These are phyloP conservation scores for Solanum hybrid DNA, from an alignment of 305 asterid genomes.

Conservation along the genomic window DNA sequence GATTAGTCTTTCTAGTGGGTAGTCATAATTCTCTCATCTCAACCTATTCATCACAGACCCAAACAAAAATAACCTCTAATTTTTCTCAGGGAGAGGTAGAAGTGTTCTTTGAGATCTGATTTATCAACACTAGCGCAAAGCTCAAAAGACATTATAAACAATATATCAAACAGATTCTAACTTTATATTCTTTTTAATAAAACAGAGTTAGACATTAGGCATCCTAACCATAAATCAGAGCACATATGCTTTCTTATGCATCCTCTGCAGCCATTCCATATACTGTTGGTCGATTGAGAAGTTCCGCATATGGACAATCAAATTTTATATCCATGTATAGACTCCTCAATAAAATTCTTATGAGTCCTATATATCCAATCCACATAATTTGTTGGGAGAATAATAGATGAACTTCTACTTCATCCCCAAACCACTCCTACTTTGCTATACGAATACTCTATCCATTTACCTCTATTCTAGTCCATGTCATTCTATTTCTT, in stretches of 20 bases:
- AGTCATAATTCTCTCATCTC: neutral
- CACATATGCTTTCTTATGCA: neutral
- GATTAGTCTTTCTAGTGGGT: neutral
- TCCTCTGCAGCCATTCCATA: neutral
- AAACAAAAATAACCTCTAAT: neutral
- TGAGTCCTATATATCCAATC: neutral
- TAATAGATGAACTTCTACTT: neutral
- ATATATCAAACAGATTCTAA: neutral
- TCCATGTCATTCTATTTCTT: neutral
- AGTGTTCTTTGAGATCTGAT: neutral
- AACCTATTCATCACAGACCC: neutral
- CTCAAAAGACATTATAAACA: neutral
- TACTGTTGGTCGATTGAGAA: neutral
- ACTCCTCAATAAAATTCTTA: neutral
- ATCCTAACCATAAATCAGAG: neutral
- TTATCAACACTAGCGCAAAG: neutral
- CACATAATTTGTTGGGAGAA: neutral
- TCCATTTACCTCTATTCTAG: neutral
- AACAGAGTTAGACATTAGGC: neutral
- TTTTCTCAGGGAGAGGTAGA: neutral
- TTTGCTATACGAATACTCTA: neutral
- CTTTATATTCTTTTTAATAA: neutral
- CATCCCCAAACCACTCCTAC: neutral
- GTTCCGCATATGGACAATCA: neutral
- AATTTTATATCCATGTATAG: neutral